A percentile compares a stretch with the other conserved stretches of the same genome.
Evolutionary conservation across 352 stramenopile genomes (phyloP).

Genomic region (Globisporangium parvum): DNA sequence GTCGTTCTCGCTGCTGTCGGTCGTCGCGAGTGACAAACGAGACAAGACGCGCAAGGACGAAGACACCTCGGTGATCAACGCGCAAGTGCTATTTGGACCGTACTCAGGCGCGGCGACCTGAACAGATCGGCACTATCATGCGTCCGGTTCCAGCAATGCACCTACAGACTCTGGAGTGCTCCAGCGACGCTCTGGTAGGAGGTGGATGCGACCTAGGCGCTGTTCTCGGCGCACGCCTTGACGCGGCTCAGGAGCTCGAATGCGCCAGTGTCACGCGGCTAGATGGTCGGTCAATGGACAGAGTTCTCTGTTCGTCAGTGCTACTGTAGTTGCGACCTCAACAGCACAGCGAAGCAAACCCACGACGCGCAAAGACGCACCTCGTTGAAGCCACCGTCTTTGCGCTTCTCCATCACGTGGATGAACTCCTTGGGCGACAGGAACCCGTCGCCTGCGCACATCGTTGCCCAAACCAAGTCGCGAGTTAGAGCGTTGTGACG

Average conservation of each 20-base stretch:
- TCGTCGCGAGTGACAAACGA: constrained; percentile 1
- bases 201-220: constrained; percentile 3
- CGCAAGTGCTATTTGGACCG: constrained; percentile 71
- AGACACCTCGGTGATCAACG: constrained; percentile 49
- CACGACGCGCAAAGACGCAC: too few relatives aligned
- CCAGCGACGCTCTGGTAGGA: too few relatives aligned
- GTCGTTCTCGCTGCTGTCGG: constrained; percentile 3
- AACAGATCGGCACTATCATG: too few relatives aligned
- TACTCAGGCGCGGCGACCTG: constrained; percentile 44
- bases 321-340: background rate
- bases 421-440: constrained; percentile 82
- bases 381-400: constrained; percentile 77
- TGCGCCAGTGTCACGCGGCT: constrained; percentile 73
- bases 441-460: constrained; percentile 52
- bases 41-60: constrained; percentile 62
- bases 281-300: constrained; percentile 2
- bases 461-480: background rate
- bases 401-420: constrained; percentile 82
- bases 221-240: constrained; percentile 57
- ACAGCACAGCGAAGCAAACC: too few relatives aligned
- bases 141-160: too few relatives aligned
- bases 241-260: constrained; percentile 63
- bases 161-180: too few relatives aligned
- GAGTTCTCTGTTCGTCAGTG: background rate
- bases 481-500: background rate